Evolutionary conservation across 305 asterid genomes (phyloP).

Genomic region (Solanum hybrid): DNA sequence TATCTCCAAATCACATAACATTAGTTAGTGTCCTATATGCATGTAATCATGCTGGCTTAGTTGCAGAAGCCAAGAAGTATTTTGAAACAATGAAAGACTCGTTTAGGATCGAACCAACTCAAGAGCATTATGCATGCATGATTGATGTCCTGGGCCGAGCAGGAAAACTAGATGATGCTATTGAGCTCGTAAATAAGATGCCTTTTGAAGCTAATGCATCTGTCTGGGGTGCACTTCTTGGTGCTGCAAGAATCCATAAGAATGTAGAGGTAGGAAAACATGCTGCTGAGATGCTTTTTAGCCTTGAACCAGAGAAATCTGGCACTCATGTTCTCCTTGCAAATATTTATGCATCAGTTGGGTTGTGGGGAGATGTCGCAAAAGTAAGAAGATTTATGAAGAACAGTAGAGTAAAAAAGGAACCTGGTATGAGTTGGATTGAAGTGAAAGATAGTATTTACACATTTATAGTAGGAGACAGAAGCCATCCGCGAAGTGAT

Average conservation of each 20-base stretch:
- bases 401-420: constrained; percentile 67
- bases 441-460: constrained; percentile 62
- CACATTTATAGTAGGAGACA: constrained; percentile 75
- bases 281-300: constrained; percentile 60
- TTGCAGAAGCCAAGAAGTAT: constrained; percentile 52
- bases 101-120: constrained; percentile 56
- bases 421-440: constrained; percentile 88
- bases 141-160: constrained; percentile 82
- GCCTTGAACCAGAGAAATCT: constrained; percentile 70
- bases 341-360: constrained; percentile 72
- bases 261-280: constrained; percentile 55
- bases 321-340: constrained; percentile 79
- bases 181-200: constrained; percentile 47
- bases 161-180: constrained; percentile 60
- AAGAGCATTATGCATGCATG: constrained; percentile 94
- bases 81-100: constrained; percentile 52
- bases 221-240: constrained; percentile 84
- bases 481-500: constrained; percentile 46
- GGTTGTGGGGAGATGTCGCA: constrained; percentile 65
- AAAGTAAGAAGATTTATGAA: constrained; percentile 56
- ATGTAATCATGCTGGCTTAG: constrained; percentile 83
- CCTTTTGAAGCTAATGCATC: constrained; percentile 74
- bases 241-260: constrained; percentile 76
- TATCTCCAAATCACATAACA: constrained; percentile 72
- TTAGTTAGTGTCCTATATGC: constrained; percentile 74